A percentile compares a stretch with the other conserved stretches of the same genome.
These are phyloP conservation scores for Podila horticola DNA, from an alignment of 192 early-diverging fungal species.

Conservation along the genomic window DNA sequence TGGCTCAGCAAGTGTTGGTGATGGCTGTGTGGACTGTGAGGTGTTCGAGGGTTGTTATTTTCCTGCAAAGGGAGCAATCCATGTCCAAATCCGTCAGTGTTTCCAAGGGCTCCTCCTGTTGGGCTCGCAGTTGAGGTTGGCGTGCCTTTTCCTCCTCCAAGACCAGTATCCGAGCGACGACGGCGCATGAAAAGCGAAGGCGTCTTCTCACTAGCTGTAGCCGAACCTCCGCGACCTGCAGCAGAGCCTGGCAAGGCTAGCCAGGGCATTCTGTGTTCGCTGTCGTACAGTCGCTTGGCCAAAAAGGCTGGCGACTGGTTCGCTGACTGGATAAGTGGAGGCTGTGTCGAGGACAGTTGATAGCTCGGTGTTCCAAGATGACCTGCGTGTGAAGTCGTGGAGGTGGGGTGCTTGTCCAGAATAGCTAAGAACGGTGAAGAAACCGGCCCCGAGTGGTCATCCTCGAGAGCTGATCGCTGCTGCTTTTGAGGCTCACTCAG, in stretches of 20 bases:
- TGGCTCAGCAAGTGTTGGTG: slow-evolving; percentile 5
- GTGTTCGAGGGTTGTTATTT: not conserved
- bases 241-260: not conserved
- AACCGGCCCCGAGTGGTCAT: not conserved
- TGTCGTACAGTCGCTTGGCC: not conserved
- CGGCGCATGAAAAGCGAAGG: not conserved
- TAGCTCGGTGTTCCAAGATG: not conserved
- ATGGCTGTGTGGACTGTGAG: not conserved
- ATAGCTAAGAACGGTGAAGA: not conserved
- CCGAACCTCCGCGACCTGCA: no score
- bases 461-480: not conserved
- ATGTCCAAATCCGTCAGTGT: not conserved
- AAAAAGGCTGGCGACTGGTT: slow-evolving; percentile 1
- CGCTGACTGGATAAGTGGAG: not conserved
- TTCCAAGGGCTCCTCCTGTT: not conserved
- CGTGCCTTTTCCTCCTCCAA: no score
- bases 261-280: not conserved
- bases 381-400: not conserved
- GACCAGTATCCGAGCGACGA: not conserved
- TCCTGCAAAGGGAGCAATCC: not conserved
- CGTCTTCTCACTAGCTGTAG: no score
- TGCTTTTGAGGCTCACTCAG: not conserved
- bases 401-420: not conserved
- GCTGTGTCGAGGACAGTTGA: not conserved
- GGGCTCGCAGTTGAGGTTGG: not conserved